Conservation (phyloP, 169 alveolate genomes). For the Neospora caninum region DNA sequence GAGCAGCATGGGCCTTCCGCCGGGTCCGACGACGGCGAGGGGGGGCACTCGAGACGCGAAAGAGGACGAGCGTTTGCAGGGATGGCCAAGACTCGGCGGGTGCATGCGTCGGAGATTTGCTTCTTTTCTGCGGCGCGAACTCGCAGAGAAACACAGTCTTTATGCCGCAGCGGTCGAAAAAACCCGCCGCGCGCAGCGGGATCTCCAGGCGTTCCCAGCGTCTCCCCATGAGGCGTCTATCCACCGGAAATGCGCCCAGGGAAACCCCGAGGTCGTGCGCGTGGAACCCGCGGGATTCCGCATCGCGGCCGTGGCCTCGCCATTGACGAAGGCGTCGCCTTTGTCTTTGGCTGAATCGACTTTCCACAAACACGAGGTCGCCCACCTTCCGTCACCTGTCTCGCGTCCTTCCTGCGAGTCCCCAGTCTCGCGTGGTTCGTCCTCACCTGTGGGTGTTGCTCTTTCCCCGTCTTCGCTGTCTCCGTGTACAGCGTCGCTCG, state of each 20-base stretch:
- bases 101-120: not conserved
- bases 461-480: not conserved
- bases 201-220: too few relatives aligned
- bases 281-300: not conserved
- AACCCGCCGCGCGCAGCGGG: not conserved
- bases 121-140: not conserved
- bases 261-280: too few relatives aligned
- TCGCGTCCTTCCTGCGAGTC: conserved; percentile 16
- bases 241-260: too few relatives aligned
- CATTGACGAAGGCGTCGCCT: not conserved
- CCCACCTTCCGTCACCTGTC: conserved; percentile 39
- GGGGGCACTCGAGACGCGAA: not conserved
- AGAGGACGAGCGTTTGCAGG: too few relatives aligned
- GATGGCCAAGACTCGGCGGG: not conserved
- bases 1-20: too few relatives aligned
- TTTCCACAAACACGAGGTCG: not conserved
- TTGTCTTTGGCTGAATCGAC: not conserved
- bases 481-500: too few relatives aligned
- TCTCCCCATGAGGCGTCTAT: too few relatives aligned
- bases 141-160: not conserved
- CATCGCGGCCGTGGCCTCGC: not conserved
- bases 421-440: not conserved
- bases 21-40: too few relatives aligned
- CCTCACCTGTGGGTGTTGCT: not conserved
- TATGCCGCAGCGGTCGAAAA: not conserved